Evolutionary conservation across 2,329 filamentous ascomycete species (phyloP).

Genomic region (Alternaria burnsii): DNA sequence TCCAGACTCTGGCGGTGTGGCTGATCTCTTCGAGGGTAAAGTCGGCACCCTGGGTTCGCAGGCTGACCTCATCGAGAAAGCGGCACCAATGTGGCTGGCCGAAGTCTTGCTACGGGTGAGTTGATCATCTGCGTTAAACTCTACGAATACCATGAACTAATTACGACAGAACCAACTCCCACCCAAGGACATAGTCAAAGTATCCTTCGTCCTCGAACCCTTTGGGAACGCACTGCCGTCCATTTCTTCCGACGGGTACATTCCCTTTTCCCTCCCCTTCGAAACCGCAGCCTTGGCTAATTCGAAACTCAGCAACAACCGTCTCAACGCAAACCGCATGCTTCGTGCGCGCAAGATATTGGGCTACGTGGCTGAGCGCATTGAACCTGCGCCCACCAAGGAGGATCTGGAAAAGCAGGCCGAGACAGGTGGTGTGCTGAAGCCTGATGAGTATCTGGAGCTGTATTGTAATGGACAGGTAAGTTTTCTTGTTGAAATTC

Average conservation of each 20-base stretch:
- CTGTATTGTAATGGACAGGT: slow-evolving; percentile 94
- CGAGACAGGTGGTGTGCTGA: slow-evolving; percentile 55
- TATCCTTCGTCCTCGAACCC: slow-evolving; percentile 91
- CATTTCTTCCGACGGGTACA: slow-evolving; percentile 76
- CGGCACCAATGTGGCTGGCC: slow-evolving; percentile 89
- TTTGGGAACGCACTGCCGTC: slow-evolving; percentile 77
- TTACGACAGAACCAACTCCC: slow-evolving; percentile 74
- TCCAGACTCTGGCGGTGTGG: slow-evolving; percentile 69
- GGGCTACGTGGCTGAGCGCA: slow-evolving; percentile 88
- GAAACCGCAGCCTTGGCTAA: slow-evolving; percentile 39
- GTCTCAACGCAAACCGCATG: slow-evolving; percentile 97
- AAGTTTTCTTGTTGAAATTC: slow-evolving; percentile 43
- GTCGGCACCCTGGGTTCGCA: slow-evolving; percentile 80
- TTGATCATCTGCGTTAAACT: neutral
- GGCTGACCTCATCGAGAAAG: slow-evolving; percentile 83
- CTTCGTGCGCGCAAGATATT: slow-evolving; percentile 93
- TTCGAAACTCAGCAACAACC: slow-evolving; percentile 70
- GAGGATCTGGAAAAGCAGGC: slow-evolving; percentile 60
- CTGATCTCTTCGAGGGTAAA: slow-evolving; percentile 90
- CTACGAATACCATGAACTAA: neutral
- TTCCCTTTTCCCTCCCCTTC: slow-evolving; percentile 35
- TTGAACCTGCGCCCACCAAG: slow-evolving; percentile 73
- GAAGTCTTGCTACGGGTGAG: slow-evolving; percentile 79
- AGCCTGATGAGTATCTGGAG: slow-evolving; percentile 92
- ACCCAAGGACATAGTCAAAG: slow-evolving; percentile 90